Percentiles rank a stretch among this genome's conserved stretches.
Evolutionary conservation across 1,284 basidiomycete species (phyloP).

Genomic region (Pseudozyma hubeiensis): DNA sequence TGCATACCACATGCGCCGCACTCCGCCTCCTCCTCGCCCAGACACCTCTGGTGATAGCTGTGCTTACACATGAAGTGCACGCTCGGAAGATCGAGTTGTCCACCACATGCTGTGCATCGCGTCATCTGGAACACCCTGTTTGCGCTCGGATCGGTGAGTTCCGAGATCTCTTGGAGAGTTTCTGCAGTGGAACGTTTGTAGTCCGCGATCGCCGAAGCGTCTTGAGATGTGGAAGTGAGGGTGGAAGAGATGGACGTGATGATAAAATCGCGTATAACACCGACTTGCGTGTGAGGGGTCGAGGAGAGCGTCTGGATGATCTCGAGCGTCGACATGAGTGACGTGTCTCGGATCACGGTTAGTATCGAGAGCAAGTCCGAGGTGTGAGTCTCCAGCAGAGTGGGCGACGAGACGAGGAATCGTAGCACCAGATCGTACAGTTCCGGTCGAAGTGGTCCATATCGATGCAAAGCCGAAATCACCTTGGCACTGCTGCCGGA

Average conservation of each 20-base stretch:
- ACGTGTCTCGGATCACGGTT: slow-evolving; percentile 80
- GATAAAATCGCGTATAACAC: slow-evolving; percentile 89
- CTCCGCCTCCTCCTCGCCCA: slow-evolving; percentile 73
- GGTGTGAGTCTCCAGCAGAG: slow-evolving; percentile 77
- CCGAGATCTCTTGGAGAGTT: slow-evolving; percentile 83
- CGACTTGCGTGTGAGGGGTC: slow-evolving; percentile 83
- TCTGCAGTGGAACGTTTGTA: slow-evolving; percentile 86
- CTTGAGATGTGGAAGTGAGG: slow-evolving; percentile 81
- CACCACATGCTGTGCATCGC: slow-evolving; percentile 85
- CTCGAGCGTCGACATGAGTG: slow-evolving; percentile 85
- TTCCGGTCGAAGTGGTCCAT: slow-evolving; percentile 78
- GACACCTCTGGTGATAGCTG: slow-evolving; percentile 82
- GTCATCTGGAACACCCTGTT: slow-evolving; percentile 93
- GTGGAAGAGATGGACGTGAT: slow-evolving; percentile 80
- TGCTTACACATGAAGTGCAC: slow-evolving; percentile 99
- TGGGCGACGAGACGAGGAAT: slow-evolving; percentile 80
- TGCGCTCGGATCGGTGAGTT: slow-evolving; percentile 79
- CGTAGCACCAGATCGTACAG: slow-evolving; percentile 90
- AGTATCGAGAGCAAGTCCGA: slow-evolving; percentile 77
- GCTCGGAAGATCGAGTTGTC: slow-evolving; percentile 88
- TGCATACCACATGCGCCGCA: slow-evolving; percentile 87
- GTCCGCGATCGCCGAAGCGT: slow-evolving; percentile 83
- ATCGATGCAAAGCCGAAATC: slow-evolving; percentile 78
- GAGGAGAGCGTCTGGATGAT: slow-evolving; percentile 85
- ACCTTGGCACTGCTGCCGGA: slow-evolving; percentile 72